Evolutionary conservation across 2,329 filamentous ascomycete genomes (phyloP), one percentile per base, ranked within the genome.

Genomic region (Bipolaris gigantea): DNA sequence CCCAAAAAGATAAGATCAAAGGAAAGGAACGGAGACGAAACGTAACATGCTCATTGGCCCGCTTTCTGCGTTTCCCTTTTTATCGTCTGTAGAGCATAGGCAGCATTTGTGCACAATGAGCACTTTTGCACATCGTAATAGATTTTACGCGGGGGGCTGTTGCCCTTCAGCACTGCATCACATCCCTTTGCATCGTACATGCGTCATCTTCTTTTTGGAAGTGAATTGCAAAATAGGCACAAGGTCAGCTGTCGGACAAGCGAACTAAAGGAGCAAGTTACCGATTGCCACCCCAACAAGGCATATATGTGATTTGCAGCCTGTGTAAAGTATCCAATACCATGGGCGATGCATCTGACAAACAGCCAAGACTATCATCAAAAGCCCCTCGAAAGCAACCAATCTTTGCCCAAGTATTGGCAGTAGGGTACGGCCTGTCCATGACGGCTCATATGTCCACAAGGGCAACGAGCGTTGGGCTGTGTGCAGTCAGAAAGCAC

Each of bases 121-220:
- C 34, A 40, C 46, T 41, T 57, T 65, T 61, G 50, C 56, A 59
- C 66, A 67, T 60, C 60, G 60, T 68, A 63, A 65, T 69, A 68
- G 61, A 62, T 50, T 64, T 64, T 53, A 65, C 60, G 66, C 61
- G n/a, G 15, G 55, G 61, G 27, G 13, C 8, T 18, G 15, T 11
- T 34, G 18, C 18, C 18, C 27, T 30, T 34, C 38, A 19, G 13
- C 35, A 13, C 25, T 32, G 8, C 7, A 40, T 25, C 9, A 40
- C 15, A 40, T 39, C 15, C 36, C 25, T 40, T 10, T 40, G 38
- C 38, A 25, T 7, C 7, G 8, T 40, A 9, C 9, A n/a, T 27
- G 25, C 1, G n/a, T 43, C 16, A 4, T 43, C 8, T 19, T 15
- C 18, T 32, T 11, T 19, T 11, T 32, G 0, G 13, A n/a, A 30